These are phyloP conservation scores for Suillus subalutaceus DNA, from an alignment of 768 basidiomycete genomes.

Conservation along the genomic window DNA sequence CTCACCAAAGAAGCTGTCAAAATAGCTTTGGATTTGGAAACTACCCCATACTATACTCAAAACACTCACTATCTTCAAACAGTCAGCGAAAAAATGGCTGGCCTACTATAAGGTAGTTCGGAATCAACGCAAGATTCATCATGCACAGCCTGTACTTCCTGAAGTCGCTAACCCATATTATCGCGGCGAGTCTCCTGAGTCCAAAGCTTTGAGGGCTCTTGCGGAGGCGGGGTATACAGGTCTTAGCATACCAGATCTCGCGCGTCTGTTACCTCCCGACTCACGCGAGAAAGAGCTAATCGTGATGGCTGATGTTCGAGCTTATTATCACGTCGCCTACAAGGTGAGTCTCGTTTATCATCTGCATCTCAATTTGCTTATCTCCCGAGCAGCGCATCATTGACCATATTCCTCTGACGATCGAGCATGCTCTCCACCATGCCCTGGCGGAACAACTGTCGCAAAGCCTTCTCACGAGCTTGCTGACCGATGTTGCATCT, in stretches of 20 bases:
- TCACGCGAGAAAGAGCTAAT: constrained; percentile 39
- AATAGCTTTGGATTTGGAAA: constrained; percentile 42
- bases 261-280: constrained; percentile 22
- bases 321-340: constrained; percentile 53
- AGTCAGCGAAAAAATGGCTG: constrained; percentile 19
- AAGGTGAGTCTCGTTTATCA: constrained; percentile 37
- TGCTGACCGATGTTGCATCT: constrained; percentile 28
- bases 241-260: constrained; percentile 22
- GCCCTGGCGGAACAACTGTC: constrained; percentile 39
- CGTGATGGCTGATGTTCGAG: constrained; percentile 51
- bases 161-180: no score
- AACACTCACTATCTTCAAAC: constrained; percentile 20
- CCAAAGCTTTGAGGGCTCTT: constrained; percentile 29
- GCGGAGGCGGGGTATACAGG: constrained; percentile 32
- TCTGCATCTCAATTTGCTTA: neutral
- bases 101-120: constrained; percentile 18
- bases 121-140: no score
- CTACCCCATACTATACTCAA: constrained; percentile 39
- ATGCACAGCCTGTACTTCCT: no score
- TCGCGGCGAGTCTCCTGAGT: neutral
- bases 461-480: constrained; percentile 35
- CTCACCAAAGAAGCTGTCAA: constrained; percentile 31
- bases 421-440: constrained; percentile 49
- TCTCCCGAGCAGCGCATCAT: constrained; percentile 48
- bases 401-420: constrained; percentile 54